Evolutionary conservation across 148 eudicot species (phyloP).

Genomic region (Arctostaphylos glauca): DNA sequence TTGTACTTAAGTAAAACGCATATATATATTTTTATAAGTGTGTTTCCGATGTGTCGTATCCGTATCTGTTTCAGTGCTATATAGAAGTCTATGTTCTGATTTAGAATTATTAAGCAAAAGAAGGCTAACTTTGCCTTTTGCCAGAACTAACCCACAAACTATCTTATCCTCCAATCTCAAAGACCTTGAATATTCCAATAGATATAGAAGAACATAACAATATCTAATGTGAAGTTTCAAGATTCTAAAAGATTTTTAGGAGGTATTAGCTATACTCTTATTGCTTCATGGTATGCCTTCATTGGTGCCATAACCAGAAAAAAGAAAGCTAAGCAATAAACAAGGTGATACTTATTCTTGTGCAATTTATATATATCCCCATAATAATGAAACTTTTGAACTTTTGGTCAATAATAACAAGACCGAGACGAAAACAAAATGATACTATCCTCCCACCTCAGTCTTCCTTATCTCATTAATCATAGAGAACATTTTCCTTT

Average conservation of each 20-base stretch:
- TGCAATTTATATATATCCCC: not conserved
- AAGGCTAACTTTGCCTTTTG: not conserved
- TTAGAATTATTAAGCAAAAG: not conserved
- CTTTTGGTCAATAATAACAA: not conserved
- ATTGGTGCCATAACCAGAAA: not conserved
- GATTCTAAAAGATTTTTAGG: not conserved
- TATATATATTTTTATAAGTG: no score
- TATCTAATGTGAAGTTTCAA: not conserved
- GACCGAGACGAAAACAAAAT: not conserved
- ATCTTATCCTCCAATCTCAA: conserved; percentile 3
- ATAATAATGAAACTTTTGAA: not conserved
- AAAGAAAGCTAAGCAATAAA: not conserved
- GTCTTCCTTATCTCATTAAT: no score
- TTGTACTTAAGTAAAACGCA: no score
- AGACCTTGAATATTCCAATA: not conserved
- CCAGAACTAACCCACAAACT: not conserved
- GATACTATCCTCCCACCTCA: not conserved
- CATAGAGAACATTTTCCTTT: no score
- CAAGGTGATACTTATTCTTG: no score
- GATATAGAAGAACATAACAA: not conserved
- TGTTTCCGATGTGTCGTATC: no score
- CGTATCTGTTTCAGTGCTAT: not conserved
- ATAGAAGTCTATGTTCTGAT: not conserved
- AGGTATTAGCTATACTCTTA: not conserved
- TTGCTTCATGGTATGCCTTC: not conserved